Base-by-base conservation (phyloP, 148 eudicot genomes). In the Talinum fruticosum region DNA sequence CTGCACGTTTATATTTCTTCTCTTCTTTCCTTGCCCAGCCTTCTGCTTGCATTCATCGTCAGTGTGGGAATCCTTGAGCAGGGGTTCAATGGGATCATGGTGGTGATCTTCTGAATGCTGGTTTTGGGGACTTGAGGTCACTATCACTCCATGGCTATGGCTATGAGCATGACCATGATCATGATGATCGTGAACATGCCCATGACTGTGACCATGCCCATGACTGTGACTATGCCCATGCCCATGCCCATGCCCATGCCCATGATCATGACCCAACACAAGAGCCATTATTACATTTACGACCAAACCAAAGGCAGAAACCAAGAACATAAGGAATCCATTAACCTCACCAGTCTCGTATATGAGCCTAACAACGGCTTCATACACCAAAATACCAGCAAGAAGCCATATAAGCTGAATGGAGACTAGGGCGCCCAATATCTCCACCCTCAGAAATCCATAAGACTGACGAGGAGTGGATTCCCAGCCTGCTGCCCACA, bases 401-500 rank as follows among this genome's bases (percentile, higher is more conserved):
- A 95, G 92, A 68, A 95, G 91, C 99, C 99, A 91, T 75, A 95
- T 92, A 78, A 95, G 82, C 77, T 95, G 98, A 67, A 95, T 91
- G 29, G 98, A 95, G 49, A 95, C 90, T 14, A 92, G 69, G 33
- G 98, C 91, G 29, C 98, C 98, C 7, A 94, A 85, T 12, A 94
- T 92, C 78, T 94, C 98, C 21, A 94, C 85, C 80, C 98, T 82
- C 53, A 87, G 92, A 80, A 95, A 95, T 0, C 98, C 98, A 72
- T 92, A 95, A 21, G 97, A 89, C 75, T 91, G 98, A 6, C 89
- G 91, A 2, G 97, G 96, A 34, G 85, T 95, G 30, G 98, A 92
- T 84, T 92, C 98, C 98, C 98, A 95, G 33, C 98, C 96, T 0
- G 98, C 77, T 1, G 92, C 98, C 98, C 98, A 90, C 73, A 95